Base-by-base conservation (phyloP, 306 rosid species). In the Quercus wislizeni region DNA sequence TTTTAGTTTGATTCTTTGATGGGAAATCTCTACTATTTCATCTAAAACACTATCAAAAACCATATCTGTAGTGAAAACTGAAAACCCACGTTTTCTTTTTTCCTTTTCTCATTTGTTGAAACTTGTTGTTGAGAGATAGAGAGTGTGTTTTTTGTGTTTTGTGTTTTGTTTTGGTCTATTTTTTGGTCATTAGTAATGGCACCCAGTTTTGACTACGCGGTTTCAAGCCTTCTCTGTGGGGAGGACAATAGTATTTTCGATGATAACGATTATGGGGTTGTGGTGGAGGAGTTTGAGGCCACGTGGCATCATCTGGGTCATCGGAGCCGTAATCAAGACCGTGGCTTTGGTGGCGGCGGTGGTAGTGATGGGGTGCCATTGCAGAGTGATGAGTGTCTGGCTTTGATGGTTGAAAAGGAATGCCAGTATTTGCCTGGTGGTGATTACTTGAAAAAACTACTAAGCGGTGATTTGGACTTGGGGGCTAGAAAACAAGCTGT, bases 181-280 rank as follows among this genome's bases (percentile, higher is more conserved):
- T 80, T 41, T 56, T 41, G 25, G 78, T 27, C 82, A 4, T 70
- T 19, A 54, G 51, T 51, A 87, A 96, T 96, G 99, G 99, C 98
- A 77, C 99, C 99, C 54, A 90, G 97, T 74, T 95, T 90, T 80
- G 98, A 89, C 78, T 74, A 49, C 70, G 86, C 69, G 4, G 90
- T 88, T 73, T 83, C 97, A 7, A 93, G 92, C 86, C 98, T 95
- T 64, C 89, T 95, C 30, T 95, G 99, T 62, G 78, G 93, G 0
- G 99, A 95, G 68, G 94, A 91, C 72, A 84, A 82, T 69, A 76
- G 74, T 74, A n/a, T 87, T 63, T 90, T 93, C 49, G 92, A 90
- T 38, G 92, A 90, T 28, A 85, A 74, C 78, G 85, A 86, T 64
- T 78, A 58, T 69, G 91, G 78, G 25, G 87, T 76, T 69, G 23